Conservation (phyloP, 2,329 filamentous ascomycete genomes). For the Aureobasidium sp. region DNA sequence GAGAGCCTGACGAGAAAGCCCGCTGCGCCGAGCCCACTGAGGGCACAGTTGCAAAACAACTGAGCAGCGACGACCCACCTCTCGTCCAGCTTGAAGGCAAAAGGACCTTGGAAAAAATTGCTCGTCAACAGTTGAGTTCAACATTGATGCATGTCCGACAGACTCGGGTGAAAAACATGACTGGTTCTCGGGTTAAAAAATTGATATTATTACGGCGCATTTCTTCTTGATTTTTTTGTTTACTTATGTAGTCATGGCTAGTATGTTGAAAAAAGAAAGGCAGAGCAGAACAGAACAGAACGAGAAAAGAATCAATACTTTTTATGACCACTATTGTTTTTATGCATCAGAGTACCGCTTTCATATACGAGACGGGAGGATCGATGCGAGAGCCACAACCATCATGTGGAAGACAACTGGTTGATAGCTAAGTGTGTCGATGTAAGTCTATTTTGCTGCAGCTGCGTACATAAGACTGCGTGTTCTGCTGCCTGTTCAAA, state of each 20-base stretch:
- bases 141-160: background rate
- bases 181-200: background rate
- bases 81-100: conserved; percentile 15
- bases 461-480: too few species aligned
- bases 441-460: too few species aligned
- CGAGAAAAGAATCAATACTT: background rate
- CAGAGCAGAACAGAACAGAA: background rate
- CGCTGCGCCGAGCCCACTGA: conserved; percentile 17
- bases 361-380: too few species aligned
- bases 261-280: background rate
- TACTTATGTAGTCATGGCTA: background rate
- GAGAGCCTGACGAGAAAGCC: conserved; percentile 16
- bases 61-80: conserved; percentile 2
- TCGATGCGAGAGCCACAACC: too few species aligned
- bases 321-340: background rate
- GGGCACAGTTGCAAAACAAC: conserved; percentile 15
- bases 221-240: background rate
- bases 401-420: too few species aligned
- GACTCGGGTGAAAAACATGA: background rate
- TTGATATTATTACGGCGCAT: background rate
- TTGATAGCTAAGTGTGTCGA: too few species aligned
- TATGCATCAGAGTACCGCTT: too few species aligned
- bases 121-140: background rate
- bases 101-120: background rate
- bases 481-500: background rate